phyloP scores from a whole-genome alignment of 2,329 filamentous ascomycete species.

The Paraconiothyrium sp. region DNA sequence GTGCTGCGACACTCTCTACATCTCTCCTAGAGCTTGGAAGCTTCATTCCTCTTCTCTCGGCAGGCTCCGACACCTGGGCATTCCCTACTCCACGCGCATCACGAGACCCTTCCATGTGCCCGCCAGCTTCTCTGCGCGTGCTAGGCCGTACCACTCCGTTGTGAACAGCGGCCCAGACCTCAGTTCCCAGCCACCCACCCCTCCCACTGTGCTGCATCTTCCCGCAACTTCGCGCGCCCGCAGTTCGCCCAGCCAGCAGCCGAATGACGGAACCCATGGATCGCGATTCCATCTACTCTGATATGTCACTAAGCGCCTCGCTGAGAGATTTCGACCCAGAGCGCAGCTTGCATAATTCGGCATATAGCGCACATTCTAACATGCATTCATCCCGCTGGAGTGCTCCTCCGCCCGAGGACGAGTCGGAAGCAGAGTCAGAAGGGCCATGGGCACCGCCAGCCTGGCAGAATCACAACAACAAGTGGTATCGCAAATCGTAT shows the following conservation, averaged over 20 bases:
- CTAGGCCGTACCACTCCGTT: slow-evolving; percentile 32
- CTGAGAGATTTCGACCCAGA: slow-evolving; percentile 52
- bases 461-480: slow-evolving; percentile 68
- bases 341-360: slow-evolving; percentile 44
- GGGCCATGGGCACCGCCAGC: slow-evolving; percentile 72
- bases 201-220: slow-evolving; percentile 16
- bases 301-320: slow-evolving; percentile 50
- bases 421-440: slow-evolving; percentile 58
- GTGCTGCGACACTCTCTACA: slow-evolving; percentile 13
- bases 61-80: slow-evolving; percentile 37
- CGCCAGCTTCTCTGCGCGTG: slow-evolving; percentile 30
- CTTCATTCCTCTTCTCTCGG: slow-evolving; percentile 21
- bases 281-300: slow-evolving; percentile 47
- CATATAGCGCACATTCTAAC: slow-evolving; percentile 65
- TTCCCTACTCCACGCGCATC: slow-evolving; percentile 38
- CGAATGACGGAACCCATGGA: slow-evolving; percentile 43
- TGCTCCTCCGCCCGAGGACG: slow-evolving; percentile 47
- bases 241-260: slow-evolving; percentile 19
- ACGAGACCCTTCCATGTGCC: slow-evolving; percentile 48
- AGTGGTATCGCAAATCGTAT: slow-evolving; percentile 62
- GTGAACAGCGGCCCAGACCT: slow-evolving; percentile 22
- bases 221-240: slow-evolving; percentile 15
- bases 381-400: slow-evolving; percentile 64
- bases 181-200: slow-evolving; percentile 30
- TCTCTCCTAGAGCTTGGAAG: slow-evolving; percentile 15